Base-by-base conservation (phyloP, 2,329 filamentous ascomycete genomes). In the Colletotrichum simmondsii region DNA sequence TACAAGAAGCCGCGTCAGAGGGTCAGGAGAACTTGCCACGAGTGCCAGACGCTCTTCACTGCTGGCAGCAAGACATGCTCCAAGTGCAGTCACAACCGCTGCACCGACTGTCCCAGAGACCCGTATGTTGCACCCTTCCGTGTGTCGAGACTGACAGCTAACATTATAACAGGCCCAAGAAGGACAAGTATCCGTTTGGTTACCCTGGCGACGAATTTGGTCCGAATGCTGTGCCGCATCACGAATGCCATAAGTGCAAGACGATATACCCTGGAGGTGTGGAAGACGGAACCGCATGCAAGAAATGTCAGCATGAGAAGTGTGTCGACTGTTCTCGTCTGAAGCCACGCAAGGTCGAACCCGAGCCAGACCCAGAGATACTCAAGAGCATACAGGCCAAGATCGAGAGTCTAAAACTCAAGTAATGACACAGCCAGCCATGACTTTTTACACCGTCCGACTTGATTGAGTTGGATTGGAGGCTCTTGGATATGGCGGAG, bases 81-180 rank as follows among this genome's bases (percentile, higher is more conserved):
- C 8, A 86, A 86, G 52, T 97, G 95, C 81, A 84, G 87, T 32
- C 95, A 97, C 81, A 81, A 87, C 64, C 91, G 94, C 66, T 97
- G 95, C 85, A 94, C 91, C 52, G 92, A 92, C 79, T 97, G 95
- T 81, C 94, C 94, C 32, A 88, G 94, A 77, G 92, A 95, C 78
- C 94, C 94, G 88, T 95, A 89, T 81, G 93, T 91, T 65, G 19
- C 12, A 35, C 42, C 22, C 14, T 54, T 12, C 26, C 30, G 14
- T 71, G 7, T 37, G 3, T 24, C 19, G 24, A 24, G 5, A 5
- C 14, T 53, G 6, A 52, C 42, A 53, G 57, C 74, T 75, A 71
- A 76, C 65, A 22, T 22, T 35, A 30, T 28, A 11, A 28, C 77
- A 92, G 90, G 61, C 85, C 91, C 73, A 93, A 93, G 83, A 90